A percentile compares a stretch with the other conserved stretches of the same genome.
These are phyloP conservation scores for Nigrograna mackinnonii DNA, from an alignment of 2,329 filamentous ascomycete genomes.

Conservation along the genomic window DNA sequence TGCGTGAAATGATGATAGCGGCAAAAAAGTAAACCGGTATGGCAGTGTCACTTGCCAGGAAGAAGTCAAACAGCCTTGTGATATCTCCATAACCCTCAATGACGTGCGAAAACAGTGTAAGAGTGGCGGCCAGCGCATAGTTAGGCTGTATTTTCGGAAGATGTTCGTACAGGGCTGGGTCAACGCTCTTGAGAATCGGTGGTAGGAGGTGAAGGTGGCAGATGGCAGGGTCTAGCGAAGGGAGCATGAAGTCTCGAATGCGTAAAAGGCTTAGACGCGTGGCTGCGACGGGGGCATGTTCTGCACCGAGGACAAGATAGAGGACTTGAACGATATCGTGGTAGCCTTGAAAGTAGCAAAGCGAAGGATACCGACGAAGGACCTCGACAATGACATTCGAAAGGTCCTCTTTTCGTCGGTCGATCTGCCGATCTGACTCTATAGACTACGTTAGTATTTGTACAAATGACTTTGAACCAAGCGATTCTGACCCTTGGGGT, in stretches of 20 bases:
- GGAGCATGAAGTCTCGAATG: constrained; percentile 97
- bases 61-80: constrained; percentile 86
- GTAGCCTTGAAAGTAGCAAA: constrained; percentile 98
- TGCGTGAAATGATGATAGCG: constrained; percentile 71
- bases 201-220: constrained; percentile 87
- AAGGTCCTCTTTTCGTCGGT: constrained; percentile 73
- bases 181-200: constrained; percentile 73
- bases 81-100: constrained; percentile 90
- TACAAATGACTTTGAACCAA: too few relatives aligned
- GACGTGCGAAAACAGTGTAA: constrained; percentile 97
- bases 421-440: constrained; percentile 69
- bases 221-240: constrained; percentile 78
- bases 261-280: constrained; percentile 84
- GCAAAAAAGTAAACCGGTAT: constrained; percentile 92
- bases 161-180: constrained; percentile 73
- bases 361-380: constrained; percentile 76
- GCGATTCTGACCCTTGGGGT: constrained; percentile 60
- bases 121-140: constrained; percentile 88
- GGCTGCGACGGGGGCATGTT: constrained; percentile 65
- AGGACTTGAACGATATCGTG: constrained; percentile 98
- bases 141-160: constrained; percentile 81
- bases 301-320: constrained; percentile 76
- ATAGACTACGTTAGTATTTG: too few relatives aligned
- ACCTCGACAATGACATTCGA: constrained; percentile 79
- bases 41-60: constrained; percentile 84